Evolutionary conservation across 164 flowering plant species (phyloP), one percentile per base, ranked within the genome.

Genomic region (Saururus chinensis): DNA sequence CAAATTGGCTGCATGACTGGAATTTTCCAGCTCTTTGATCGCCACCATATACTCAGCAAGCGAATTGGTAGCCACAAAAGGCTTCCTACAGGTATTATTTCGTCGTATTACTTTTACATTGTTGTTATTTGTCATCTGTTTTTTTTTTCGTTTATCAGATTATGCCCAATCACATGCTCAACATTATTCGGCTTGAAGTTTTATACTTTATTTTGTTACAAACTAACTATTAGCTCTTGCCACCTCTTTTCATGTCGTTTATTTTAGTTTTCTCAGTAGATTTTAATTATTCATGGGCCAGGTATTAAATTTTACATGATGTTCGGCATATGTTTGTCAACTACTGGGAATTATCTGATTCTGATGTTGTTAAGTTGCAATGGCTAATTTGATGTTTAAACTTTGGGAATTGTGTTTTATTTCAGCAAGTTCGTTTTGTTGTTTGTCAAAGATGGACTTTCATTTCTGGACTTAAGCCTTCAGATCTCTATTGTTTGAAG

Each of bases 1-100:
- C 82, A 79, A 63, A 74, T 79, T 25, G 80, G 82, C n/a, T 79
- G 82, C 62, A 76, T 79, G 82, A 76, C 73, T 60, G 82, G 82
- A 58, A 76, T 79, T 25, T 79, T 79, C 59, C 82, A 76, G 72
- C 59, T 79, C 52, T 79, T 79, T 25, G 89, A 84, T 67, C 86
- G 96, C 57, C 82, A 78, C 60, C 82, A 84, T 71, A 73, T 82
- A 53, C 62, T 82, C 45, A 59, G 77, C 61, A 78, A 80, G 53
- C 76, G 85, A 37, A 52, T 73, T n/a, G 62, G 59, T 42, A 57
- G 74, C 67, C 71, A 64, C 51, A 67, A 60, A 51, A 69, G 66
- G 66, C 51, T 59, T 41, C 72, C 66, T 66, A 9, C 73, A 71
- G 75, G 78, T 75, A 60, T 24, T 21, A 4, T 24, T 7, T 13